Evolutionary conservation across 306 rosid genomes (phyloP).

Genomic region (Fagus sylvatica): DNA sequence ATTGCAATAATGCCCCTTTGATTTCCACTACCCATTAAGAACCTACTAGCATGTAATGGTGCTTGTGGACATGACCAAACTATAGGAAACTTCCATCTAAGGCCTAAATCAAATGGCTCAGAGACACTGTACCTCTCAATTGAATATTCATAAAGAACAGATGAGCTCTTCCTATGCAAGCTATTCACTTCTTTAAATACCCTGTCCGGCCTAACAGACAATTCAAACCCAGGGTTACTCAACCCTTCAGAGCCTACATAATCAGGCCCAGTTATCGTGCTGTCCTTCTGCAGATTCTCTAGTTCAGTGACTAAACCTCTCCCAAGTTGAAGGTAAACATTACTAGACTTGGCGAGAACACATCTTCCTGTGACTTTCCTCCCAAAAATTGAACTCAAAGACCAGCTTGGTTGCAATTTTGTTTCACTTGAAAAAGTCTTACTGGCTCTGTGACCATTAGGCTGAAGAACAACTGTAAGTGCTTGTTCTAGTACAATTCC

Average conservation of each 20-base stretch:
- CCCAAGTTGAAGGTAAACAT: conserved; percentile 74
- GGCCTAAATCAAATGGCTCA: conserved; percentile 71
- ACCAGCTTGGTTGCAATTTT: conserved; percentile 83
- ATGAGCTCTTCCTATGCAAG: conserved; percentile 31
- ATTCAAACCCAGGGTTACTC: conserved; percentile 57
- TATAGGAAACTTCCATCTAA: conserved; percentile 75
- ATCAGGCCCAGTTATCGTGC: conserved; percentile 27
- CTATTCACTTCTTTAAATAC: conserved; percentile 53
- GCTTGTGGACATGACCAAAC: conserved; percentile 75
- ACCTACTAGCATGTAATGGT: conserved; percentile 83
- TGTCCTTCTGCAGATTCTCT: conserved; percentile 50
- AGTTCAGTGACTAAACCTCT: conserved; percentile 55
- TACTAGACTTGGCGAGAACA: conserved; percentile 77
- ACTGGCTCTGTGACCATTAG: conserved; percentile 41
- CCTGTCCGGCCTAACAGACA: conserved; percentile 67
- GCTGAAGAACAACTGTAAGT: conserved; percentile 84
- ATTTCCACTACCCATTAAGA: conserved; percentile 88
- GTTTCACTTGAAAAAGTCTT: conserved; percentile 32
- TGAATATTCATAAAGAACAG: conserved; percentile 64
- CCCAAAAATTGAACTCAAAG: conserved; percentile 81
- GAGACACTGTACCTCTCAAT: conserved; percentile 47
- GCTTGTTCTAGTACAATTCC: conserved; percentile 76
- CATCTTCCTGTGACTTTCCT: conserved; percentile 70
- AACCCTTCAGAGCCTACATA: conserved; percentile 41
- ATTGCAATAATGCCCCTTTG: conserved; percentile 96